A percentile compares a stretch with the other conserved stretches of the same genome.
phyloP scores from a whole-genome alignment of 371 early-diverging fungal species.

The Mucor velutinosus region DNA sequence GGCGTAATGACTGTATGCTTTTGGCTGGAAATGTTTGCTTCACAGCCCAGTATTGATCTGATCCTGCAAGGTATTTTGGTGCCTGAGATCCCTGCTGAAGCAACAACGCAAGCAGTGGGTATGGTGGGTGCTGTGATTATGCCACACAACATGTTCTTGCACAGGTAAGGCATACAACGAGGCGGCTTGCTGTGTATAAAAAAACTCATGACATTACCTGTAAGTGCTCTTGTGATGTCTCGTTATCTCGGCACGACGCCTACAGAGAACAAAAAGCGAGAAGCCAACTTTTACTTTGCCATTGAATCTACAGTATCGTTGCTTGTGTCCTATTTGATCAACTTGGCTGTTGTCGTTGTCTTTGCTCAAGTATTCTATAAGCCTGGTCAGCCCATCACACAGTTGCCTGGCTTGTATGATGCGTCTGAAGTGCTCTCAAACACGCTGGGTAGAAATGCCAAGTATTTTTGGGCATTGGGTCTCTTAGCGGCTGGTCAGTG shows the following conservation, averaged over 20 bases:
- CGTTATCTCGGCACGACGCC: conserved; percentile 55
- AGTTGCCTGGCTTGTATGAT: conserved; percentile 58
- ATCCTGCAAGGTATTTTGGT: conserved; percentile 64
- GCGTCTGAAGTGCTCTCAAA: conserved; percentile 61
- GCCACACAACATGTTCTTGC: conserved; percentile 81
- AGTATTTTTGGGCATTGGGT: conserved; percentile 70
- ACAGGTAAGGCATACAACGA: conserved; percentile 36
- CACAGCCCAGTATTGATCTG: conserved; percentile 53
- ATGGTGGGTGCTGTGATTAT: conserved; percentile 74
- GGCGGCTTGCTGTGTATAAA: background rate
- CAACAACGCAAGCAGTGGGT: conserved; percentile 68
- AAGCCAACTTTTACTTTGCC: conserved; percentile 72
- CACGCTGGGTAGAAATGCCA: conserved; percentile 59
- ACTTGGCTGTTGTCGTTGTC: conserved; percentile 72
- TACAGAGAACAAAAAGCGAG: conserved; percentile 52
- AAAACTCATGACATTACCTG: background rate
- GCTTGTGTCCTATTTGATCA: conserved; percentile 68
- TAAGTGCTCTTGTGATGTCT: conserved; percentile 64
- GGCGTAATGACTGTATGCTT: conserved; percentile 69
- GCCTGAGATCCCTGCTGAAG: conserved; percentile 59
- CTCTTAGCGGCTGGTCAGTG: conserved; percentile 75
- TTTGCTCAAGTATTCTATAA: conserved; percentile 68
- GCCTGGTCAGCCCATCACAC: conserved; percentile 28
- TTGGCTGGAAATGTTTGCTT: conserved; percentile 66
- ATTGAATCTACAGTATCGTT: conserved; percentile 70